These are phyloP conservation scores for Acacia melanoxylon DNA, from an alignment of 306 rosid species.

Conservation along the genomic window DNA sequence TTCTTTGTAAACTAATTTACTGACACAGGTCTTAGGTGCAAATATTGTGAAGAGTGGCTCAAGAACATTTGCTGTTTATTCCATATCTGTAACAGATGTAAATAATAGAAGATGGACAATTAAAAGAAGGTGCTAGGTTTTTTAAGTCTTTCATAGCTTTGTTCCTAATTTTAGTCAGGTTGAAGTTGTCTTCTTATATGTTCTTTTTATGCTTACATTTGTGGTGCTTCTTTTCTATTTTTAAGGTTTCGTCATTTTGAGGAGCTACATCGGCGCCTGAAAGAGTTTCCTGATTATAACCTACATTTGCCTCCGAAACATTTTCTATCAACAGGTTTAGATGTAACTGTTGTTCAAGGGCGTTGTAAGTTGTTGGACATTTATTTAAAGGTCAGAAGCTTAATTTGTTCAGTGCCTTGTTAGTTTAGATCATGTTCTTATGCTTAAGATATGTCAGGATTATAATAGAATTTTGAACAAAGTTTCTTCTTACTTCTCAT, in stretches of 20 bases:
- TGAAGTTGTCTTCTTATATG: slow-evolving; percentile 9
- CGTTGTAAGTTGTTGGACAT: slow-evolving; percentile 79
- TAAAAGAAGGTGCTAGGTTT: slow-evolving; percentile 77
- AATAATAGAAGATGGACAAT: slow-evolving; percentile 94
- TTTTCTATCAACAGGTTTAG: slow-evolving; percentile 91
- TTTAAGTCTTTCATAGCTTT: slow-evolving; percentile 13
- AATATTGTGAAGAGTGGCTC: slow-evolving; percentile 93
- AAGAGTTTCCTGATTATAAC: slow-evolving; percentile 83
- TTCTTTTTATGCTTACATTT: slow-evolving; percentile 8
- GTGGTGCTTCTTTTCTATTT: slow-evolving; percentile 2
- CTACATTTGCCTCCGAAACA: slow-evolving; percentile 96
- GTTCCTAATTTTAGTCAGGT: slow-evolving; percentile 18
- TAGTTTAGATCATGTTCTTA: neutral
- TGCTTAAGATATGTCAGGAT: neutral
- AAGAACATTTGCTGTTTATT: slow-evolving; percentile 92
- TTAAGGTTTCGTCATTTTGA: slow-evolving; percentile 97
- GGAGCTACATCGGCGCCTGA: slow-evolving; percentile 90
- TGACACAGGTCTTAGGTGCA: slow-evolving; percentile 86
- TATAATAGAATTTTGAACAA: neutral
- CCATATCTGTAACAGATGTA: slow-evolving; percentile 81
- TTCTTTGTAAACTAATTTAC: slow-evolving; percentile 32
- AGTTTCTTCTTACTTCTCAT: slow-evolving; percentile 13
- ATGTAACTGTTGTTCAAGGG: slow-evolving; percentile 79
- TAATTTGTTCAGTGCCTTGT: slow-evolving; percentile 18
- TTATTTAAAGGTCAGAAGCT: slow-evolving; percentile 76